Base-by-base conservation (phyloP, 345 rosid genomes). In the Sonneratia caseolaris region DNA sequence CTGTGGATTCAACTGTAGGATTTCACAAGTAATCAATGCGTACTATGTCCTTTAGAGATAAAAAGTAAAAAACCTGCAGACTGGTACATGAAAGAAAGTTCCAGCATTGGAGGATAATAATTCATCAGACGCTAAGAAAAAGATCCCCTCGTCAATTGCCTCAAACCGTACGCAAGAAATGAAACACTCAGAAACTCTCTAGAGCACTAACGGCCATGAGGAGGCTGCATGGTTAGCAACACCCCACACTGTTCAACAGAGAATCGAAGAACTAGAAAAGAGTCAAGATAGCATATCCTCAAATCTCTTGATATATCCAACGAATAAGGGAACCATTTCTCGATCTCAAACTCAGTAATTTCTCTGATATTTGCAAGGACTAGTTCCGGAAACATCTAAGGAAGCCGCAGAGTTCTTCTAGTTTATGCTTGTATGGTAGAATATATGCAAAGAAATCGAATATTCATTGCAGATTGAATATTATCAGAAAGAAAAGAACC, bases 401-500 rank as follows among this genome's bases (percentile, higher is more conserved):
- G 24, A 16, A 55, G 24, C 51, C 51, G 2, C 59, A 12, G 59
- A 55, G 2, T 13, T 55, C 36, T n/a, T 66, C 6, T 40, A 9
- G 4, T 11, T 68, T 12, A 68, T 67, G 14, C 32, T 7, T 11
- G 15, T 38, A 64, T 48, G 38, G 49, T 35, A 27, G 45, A 42
- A 42, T 42, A 42, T 53, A 8, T 18, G 56, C 42, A 49, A 47
- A 65, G 48, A 51, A 64, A 37, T 13, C 24, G 32, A 27, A 47
- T 22, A 8, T 35, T 8, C 21, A 43, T n/a, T n/a, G 14, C 5
- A 18, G 12, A 35, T 19, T 37, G 10, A 4, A 69, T 37, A 70
- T 40, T 72, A 72, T 11, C 5, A 49, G 37, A 64, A 45, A 48
- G 69, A 75, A 76, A 76, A 75, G 81, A 79, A 72, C 81, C 89